A percentile compares a stretch with the other conserved stretches of the same genome.
Conservation (phyloP, 1,284 basidiomycete genomes). For the Serendipita sp. region DNA sequence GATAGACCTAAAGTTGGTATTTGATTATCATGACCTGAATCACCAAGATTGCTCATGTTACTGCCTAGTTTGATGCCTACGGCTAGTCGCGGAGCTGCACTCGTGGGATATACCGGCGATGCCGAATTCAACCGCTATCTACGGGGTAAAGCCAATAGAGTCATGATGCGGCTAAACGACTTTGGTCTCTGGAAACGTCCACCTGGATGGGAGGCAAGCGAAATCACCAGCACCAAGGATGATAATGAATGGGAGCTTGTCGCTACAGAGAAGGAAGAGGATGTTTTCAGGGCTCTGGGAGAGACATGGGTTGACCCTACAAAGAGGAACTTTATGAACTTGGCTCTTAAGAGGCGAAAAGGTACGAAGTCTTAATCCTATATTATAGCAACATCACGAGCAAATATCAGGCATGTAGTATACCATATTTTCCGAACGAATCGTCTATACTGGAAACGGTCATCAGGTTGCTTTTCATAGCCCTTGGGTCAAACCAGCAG, state of each 20-base stretch:
- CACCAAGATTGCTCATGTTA: neutral
- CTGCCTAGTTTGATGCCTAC: slow-evolving; percentile 32
- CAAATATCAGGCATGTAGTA: neutral
- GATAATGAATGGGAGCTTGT: slow-evolving; percentile 31
- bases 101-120: slow-evolving; percentile 41
- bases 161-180: slow-evolving; percentile 37
- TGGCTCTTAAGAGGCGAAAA: neutral
- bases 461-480: neutral
- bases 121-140: slow-evolving; percentile 28
- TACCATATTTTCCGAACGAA: neutral
- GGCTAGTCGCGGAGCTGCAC: slow-evolving; percentile 30
- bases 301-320: slow-evolving; percentile 31
- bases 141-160: slow-evolving; percentile 26
- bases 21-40: neutral
- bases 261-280: slow-evolving; percentile 29
- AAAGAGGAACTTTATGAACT: slow-evolving; percentile 24
- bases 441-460: neutral
- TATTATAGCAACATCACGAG: too few species aligned
- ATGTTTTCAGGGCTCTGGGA: slow-evolving; percentile 30
- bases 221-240: neutral
- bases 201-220: slow-evolving; percentile 5
- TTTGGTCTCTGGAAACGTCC: slow-evolving; percentile 45
- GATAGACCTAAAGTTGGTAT: slow-evolving; percentile 30
- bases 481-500: neutral
- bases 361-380: neutral